Evolutionary conservation across 2,329 filamentous ascomycete species (phyloP), one percentile per base, ranked within the genome.

Genomic region (Myotisia sp.): DNA sequence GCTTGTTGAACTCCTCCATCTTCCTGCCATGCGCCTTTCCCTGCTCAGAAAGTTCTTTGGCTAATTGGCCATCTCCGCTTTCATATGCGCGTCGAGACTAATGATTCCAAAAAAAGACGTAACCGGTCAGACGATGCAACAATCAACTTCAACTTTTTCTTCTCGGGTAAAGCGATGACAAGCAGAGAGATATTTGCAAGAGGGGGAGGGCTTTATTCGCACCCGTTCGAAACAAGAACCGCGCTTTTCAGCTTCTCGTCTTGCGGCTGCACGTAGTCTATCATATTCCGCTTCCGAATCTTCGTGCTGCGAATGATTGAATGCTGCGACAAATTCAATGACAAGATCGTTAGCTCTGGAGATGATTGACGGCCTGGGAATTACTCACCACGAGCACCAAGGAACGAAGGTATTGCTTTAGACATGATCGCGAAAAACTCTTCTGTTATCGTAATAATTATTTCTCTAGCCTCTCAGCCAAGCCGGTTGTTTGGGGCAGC

Each of bases 231-330:
- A 86, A 62, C 81, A 92, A 34, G 71, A 68, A 43, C 73, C 73
- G 46, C 83, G 79, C 63, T 90, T 83, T 33, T 68, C 64, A 38
- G 79, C 83, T 65, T 93, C 86, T 48, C 75, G 68, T 43, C 82
- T 76, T 12, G 87, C 90, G 12, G 86, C 69, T 46, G 79, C 76
- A 50, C 90, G 83, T 28, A 95, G 71, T 35, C 83, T 80, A 55
- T 95, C 86, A 59, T 95, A 95, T 62, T 95, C 86, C 46, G 69
- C 74, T 64, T 95, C 86, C 36, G 74, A 67, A 39, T 76, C 69
- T 46, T 64, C 63, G 51, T 71, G 73, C 45, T 76, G 67, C 39
- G 68, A 68, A 55, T 84, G 77, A 58, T 77, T 82, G 64, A 87
- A 83, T 58, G 79, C 82, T 86, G 53, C 16, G n/a, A n/a, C n/a